phyloP scores from a whole-genome alignment of 1,284 basidiomycete species.

The Cryptococcus sp. region DNA sequence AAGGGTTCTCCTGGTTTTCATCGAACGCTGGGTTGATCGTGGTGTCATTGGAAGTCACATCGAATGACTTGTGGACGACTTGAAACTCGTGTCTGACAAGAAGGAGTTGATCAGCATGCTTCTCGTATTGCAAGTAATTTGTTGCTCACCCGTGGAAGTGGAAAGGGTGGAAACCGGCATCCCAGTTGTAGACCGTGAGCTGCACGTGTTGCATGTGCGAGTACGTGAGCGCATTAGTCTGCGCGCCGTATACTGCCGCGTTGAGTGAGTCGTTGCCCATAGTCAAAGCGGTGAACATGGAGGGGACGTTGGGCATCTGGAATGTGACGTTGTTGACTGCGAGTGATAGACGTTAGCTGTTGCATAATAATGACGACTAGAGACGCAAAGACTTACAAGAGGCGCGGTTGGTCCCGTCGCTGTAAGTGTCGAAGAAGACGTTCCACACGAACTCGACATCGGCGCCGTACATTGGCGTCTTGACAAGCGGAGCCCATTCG shows the following conservation, averaged over 20 bases:
- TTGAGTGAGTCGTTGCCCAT: constrained; percentile 73
- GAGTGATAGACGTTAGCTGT: neutral
- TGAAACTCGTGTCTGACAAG: constrained; percentile 71
- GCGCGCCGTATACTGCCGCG: constrained; percentile 70
- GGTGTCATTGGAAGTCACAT: constrained; percentile 77
- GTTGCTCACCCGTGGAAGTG: constrained; percentile 52
- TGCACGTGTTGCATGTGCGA: constrained; percentile 76
- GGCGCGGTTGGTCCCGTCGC: constrained; percentile 54
- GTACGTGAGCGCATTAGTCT: constrained; percentile 69
- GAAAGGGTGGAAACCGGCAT: constrained; percentile 56
- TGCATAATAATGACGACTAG: too few species aligned
- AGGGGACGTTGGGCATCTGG: constrained; percentile 62
- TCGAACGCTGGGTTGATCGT: constrained; percentile 75
- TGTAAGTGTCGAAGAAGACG: constrained; percentile 52
- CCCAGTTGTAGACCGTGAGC: constrained; percentile 79
- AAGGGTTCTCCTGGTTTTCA: constrained; percentile 77
- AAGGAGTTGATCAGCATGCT: neutral
- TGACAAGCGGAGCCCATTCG: constrained; percentile 48
- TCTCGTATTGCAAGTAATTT: neutral
- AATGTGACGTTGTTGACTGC: constrained; percentile 52
- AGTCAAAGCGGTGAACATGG: constrained; percentile 71
- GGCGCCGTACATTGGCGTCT: constrained; percentile 40
- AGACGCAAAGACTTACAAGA: constrained; percentile 9
- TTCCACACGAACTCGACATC: constrained; percentile 51
- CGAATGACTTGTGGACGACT: constrained; percentile 69